Evolutionary conservation across 495 filamentous ascomycete genomes (phyloP).

Genomic region (Talaromyces stipitatus): DNA sequence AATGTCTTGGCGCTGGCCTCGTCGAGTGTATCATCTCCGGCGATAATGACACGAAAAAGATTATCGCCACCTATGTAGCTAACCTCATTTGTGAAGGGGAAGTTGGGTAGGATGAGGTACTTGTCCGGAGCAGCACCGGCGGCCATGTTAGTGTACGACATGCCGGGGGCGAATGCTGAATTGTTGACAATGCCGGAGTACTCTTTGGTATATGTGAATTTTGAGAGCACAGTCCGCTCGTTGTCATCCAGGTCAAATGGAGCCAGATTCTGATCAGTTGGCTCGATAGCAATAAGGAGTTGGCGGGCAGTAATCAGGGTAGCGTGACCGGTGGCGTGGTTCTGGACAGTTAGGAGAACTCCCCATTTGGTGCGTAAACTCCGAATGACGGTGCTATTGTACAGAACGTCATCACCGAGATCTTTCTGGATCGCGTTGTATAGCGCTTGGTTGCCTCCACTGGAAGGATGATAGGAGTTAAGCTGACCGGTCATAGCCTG

Average conservation of each 20-base stretch:
- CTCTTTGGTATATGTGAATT: conserved; percentile 27
- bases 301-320: conserved; percentile 33
- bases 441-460: conserved; percentile 31
- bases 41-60: conserved; percentile 30
- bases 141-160: conserved; percentile 23
- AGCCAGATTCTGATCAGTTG: conserved; percentile 22
- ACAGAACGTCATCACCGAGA: conserved; percentile 27
- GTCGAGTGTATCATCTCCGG: conserved; percentile 24
- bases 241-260: conserved; percentile 24
- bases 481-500: conserved; percentile 18
- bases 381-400: conserved; percentile 22
- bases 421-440: conserved; percentile 27
- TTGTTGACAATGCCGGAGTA: conserved; percentile 31
- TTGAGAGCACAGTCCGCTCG: conserved; percentile 32
- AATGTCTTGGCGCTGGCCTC: conserved; percentile 19
- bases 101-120: conserved; percentile 22
- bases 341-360: conserved; percentile 23
- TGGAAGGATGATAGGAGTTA: conserved; percentile 19
- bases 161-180: conserved; percentile 21
- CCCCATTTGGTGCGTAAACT: conserved; percentile 17
- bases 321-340: conserved; percentile 16
- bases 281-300: conserved; percentile 39
- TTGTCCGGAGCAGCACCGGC: conserved; percentile 20
- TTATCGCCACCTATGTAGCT: conserved; percentile 20
- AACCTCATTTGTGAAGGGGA: conserved; percentile 26